Evolutionary conservation across 2,329 filamentous ascomycete genomes (phyloP).

Genomic region (Aspergillus sp.): DNA sequence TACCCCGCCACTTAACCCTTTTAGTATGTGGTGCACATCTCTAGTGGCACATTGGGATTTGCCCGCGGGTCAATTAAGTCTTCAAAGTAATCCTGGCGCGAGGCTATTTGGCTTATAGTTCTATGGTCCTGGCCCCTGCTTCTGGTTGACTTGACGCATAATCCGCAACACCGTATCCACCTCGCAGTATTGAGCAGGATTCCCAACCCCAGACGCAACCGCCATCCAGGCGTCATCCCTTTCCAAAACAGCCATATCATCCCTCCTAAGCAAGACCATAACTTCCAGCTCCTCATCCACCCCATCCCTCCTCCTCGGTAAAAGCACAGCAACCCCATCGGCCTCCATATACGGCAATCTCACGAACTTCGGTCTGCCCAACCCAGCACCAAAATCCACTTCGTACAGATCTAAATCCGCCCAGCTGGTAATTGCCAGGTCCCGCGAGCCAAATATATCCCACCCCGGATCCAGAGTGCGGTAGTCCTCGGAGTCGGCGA

Average conservation of each 20-base stretch:
- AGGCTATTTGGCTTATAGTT: too few species aligned
- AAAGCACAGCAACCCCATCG: slow-evolving; percentile 2
- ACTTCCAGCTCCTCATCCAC: background rate
- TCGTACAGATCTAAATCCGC: slow-evolving; percentile 11
- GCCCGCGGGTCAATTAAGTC: too few species aligned
- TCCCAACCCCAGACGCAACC: background rate
- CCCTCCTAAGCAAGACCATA: background rate
- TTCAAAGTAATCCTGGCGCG: too few species aligned
- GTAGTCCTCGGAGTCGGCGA: background rate
- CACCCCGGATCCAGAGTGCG: slow-evolving; percentile 6
- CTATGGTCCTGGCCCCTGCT: too few species aligned
- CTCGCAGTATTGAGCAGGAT: too few species aligned
- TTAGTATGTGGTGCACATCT: too few species aligned
- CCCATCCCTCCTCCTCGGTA: background rate
- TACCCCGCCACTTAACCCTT: too few species aligned
- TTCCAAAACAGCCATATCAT: slow-evolving; percentile 6
- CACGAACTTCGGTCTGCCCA: slow-evolving; percentile 8
- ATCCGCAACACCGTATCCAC: too few species aligned
- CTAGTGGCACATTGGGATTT: too few species aligned
- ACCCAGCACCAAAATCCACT: slow-evolving; percentile 7
- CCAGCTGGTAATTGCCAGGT: slow-evolving; percentile 17
- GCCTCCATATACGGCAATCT: slow-evolving; percentile 13
- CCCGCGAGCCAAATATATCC: slow-evolving; percentile 15
- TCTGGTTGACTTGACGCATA: too few species aligned
- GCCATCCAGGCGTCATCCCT: slow-evolving; percentile 2